Percentiles rank a stretch among this genome's conserved stretches.
Conservation (phyloP, 192 early-diverging fungal genomes). For the Linnemannia hyalina region DNA sequence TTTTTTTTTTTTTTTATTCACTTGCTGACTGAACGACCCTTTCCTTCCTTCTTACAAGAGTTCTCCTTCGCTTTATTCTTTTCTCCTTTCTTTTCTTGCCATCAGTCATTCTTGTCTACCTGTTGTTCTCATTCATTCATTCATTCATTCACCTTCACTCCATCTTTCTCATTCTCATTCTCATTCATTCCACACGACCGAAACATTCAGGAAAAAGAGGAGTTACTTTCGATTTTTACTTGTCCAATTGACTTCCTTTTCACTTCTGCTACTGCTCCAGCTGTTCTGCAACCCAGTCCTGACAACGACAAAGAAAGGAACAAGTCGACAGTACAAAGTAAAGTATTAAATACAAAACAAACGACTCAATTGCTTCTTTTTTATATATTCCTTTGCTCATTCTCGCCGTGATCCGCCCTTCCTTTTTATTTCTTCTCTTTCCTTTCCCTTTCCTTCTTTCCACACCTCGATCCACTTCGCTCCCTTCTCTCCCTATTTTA, state of each 20-base stretch:
- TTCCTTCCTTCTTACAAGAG: constrained; percentile 3
- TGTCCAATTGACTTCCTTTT: not conserved
- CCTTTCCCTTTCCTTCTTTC: not conserved
- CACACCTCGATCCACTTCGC: constrained; percentile 21
- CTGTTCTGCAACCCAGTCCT: too few relatives aligned
- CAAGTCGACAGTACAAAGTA: not conserved
- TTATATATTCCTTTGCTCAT: not conserved
- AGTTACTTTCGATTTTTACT: constrained; percentile 2
- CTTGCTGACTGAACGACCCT: not conserved
- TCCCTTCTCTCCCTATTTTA: not conserved
- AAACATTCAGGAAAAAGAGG: not conserved
- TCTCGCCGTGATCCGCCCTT: not conserved
- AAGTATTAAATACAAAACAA: not conserved
- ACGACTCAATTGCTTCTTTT: not conserved
- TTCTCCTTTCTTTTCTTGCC: constrained; percentile 6
- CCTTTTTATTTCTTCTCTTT: constrained; percentile 6
- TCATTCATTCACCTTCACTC: too few relatives aligned
- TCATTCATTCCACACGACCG: not conserved
- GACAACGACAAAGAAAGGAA: not conserved
- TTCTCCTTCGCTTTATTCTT: not conserved
- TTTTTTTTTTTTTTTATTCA: not conserved
- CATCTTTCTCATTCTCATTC: not conserved
- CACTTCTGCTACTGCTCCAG: too few relatives aligned
- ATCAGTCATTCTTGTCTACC: not conserved
- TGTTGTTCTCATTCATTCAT: not conserved